These are phyloP conservation scores for Rhodotorula sp. DNA, from an alignment of 1,284 basidiomycete species.

Conservation along the genomic window DNA sequence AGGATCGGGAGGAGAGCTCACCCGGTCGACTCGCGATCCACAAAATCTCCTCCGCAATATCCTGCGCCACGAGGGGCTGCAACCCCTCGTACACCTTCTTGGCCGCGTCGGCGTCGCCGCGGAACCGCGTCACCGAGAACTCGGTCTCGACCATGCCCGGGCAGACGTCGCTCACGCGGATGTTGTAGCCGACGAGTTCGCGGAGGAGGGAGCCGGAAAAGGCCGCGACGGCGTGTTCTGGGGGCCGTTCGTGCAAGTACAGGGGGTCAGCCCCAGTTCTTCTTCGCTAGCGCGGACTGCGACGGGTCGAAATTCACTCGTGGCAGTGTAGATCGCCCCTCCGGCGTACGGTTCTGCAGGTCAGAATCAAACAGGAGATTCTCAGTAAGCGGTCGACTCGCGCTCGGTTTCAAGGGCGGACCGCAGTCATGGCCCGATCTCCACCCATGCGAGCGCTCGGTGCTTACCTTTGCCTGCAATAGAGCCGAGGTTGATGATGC, in stretches of 20 bases:
- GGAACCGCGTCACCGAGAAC: conserved; percentile 83
- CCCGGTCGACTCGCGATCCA: conserved; percentile 85
- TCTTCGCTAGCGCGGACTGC: background rate
- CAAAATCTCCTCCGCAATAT: conserved; percentile 77
- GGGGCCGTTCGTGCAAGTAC: conserved; percentile 16
- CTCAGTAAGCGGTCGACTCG: too few species aligned
- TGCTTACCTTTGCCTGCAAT: conserved; percentile 51
- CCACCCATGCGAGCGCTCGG: too few species aligned
- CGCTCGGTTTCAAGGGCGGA: too few species aligned
- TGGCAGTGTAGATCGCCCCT: conserved; percentile 57
- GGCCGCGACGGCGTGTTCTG: conserved; percentile 71
- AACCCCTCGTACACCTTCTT: conserved; percentile 86
- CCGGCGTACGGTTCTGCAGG: conserved; percentile 78
- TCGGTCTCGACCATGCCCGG: conserved; percentile 54
- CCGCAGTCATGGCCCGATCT: too few species aligned
- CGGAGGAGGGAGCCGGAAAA: conserved; percentile 79
- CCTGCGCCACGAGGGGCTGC: conserved; percentile 55
- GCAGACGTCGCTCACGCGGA: conserved; percentile 88
- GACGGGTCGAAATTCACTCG: conserved; percentile 47
- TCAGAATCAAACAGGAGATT: too few species aligned
- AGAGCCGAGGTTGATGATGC: conserved; percentile 89
- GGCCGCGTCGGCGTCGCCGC: conserved; percentile 75
- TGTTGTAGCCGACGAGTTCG: conserved; percentile 78
- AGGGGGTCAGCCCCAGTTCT: background rate
- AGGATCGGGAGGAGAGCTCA: background rate